Evolutionary conservation across 495 filamentous ascomycete species (phyloP).

Genomic region (Xylaria bambusicola): DNA sequence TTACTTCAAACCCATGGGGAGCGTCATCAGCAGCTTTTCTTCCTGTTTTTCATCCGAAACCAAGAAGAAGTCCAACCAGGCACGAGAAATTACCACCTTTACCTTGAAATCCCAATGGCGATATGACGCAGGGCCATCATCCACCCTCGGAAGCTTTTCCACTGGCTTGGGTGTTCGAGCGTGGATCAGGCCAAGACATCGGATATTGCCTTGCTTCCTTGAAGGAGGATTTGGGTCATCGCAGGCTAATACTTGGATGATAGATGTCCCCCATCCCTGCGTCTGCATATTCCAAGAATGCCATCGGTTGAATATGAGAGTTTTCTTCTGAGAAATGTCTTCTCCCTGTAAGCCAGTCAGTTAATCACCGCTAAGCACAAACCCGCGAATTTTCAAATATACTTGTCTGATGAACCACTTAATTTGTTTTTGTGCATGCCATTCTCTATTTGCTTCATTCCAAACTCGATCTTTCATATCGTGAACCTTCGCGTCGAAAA

Average conservation of each 20-base stretch:
- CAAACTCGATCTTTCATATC: too few relatives aligned
- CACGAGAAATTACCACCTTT: background rate
- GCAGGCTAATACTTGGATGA: background rate
- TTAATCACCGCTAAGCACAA: background rate
- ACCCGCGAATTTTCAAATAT: background rate
- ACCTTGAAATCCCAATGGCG: background rate
- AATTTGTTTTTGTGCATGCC: background rate
- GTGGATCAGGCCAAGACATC: background rate
- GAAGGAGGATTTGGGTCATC: background rate
- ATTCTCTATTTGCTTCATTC: background rate
- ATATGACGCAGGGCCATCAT: background rate
- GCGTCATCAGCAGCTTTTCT: background rate
- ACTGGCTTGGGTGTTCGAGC: background rate
- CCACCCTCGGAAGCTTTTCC: background rate
- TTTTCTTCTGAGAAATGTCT: background rate
- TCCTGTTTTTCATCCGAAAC: background rate
- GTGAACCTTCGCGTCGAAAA: too few relatives aligned
- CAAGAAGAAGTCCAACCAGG: background rate
- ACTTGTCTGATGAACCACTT: conserved; percentile 5
- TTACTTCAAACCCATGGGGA: background rate
- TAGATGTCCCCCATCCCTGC: too few relatives aligned
- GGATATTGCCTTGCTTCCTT: background rate
- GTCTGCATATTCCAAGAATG: too few relatives aligned
- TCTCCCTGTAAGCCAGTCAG: background rate
- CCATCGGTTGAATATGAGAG: too few relatives aligned